Base-by-base conservation (phyloP, 2,329 filamentous ascomycete species). In the Pestalotiopsis sp. region DNA sequence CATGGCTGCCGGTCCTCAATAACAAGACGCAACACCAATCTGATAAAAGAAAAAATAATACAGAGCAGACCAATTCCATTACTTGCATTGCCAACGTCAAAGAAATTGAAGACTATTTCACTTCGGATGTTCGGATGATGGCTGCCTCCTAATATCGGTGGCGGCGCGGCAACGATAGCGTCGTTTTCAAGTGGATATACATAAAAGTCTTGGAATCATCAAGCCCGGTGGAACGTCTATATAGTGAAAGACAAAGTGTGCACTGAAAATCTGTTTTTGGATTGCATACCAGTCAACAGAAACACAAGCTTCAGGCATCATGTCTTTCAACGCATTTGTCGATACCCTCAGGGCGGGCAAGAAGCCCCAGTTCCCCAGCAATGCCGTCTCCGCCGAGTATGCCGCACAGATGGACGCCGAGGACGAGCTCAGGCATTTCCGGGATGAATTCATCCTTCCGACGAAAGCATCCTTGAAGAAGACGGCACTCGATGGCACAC, bases 381-480 rank as follows among this genome's bases (percentile, higher is more conserved):
- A 86, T 41, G 84, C 85, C 68, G 82, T 80, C 68, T 81, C 83
- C 0, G 71, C 83, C 5, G 82, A 83, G 5, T 89, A 84, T 76
- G 87, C 87, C 2, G 77, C 77, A 70, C 72, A 80, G 31, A 83
- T 92, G 5, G 91, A 93, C 78, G 79, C 81, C 0, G 82, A 88
- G 73, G 91, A 93, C 75, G 80, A 84, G n/a, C 78, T 94, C 52
- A 80, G 81, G 17, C 81, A 84, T 68, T 85, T 93, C 67, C 87
- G 93, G 40, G 81, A 89, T 27, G 87, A 95, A 73, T 97, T 95
- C 78, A 86, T 92, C 62, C 90, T 97, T 60, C 94, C 94, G 0
- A 92, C 91, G 3, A 93, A 90, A 78, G 83, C 83, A 11, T 93
- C 94, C 56, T 80, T 96, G 60, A 90, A 87, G 77, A 87, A 91